phyloP scores from a whole-genome alignment of 1,139 yeast genomes.

The Yamadazyma taylorii region DNA sequence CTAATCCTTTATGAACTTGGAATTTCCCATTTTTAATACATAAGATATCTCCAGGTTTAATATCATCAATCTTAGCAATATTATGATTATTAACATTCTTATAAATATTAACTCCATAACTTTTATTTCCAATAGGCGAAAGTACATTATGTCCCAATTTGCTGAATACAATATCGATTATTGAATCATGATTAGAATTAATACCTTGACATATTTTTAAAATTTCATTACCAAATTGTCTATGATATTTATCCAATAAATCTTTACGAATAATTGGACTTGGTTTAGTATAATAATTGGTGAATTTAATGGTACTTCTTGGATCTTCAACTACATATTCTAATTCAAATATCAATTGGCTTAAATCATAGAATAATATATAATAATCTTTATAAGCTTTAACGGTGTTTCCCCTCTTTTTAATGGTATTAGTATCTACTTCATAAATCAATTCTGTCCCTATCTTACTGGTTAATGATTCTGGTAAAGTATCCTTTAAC shows the following conservation, averaged over 20 bases:
- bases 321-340: conserved; percentile 61
- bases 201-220: conserved; percentile 4
- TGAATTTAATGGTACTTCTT: conserved; percentile 47
- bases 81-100: conserved; percentile 45
- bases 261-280: conserved; percentile 52
- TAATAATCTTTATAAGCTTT: conserved; percentile 66
- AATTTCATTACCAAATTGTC: conserved; percentile 41
- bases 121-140: conserved; percentile 62
- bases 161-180: conserved; percentile 23
- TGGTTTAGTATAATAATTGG: conserved; percentile 39
- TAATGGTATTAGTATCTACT: conserved; percentile 56
- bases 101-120: conserved; percentile 75
- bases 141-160: conserved; percentile 29
- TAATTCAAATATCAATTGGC: conserved; percentile 62
- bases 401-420: conserved; percentile 57
- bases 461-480: conserved; percentile 41
- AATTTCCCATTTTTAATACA: conserved; percentile 76
- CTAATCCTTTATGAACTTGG: conserved; percentile 65
- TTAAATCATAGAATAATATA: conserved; percentile 69
- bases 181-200: conserved; percentile 16
- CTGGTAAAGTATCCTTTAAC: conserved; percentile 62
- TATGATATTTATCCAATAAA: conserved; percentile 51
- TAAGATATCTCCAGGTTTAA: conserved; percentile 80
- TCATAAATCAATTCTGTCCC: conserved; percentile 60
- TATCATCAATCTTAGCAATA: conserved; percentile 58